phyloP scores from a whole-genome alignment of 2,329 filamentous ascomycete species.

The Venturia carpophila region DNA sequence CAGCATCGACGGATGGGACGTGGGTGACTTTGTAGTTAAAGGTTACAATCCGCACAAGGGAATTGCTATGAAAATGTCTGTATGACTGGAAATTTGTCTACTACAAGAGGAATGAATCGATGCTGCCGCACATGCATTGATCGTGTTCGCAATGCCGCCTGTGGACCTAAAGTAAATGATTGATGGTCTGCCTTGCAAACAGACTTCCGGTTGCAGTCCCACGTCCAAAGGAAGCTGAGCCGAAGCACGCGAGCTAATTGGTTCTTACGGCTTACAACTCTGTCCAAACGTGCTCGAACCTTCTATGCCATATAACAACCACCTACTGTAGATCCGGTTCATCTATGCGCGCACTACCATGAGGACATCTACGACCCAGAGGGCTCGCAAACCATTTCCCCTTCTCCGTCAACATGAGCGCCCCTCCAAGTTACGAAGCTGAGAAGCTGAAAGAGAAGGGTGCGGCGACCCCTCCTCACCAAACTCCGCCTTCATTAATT shows the following conservation, averaged over 20 bases:
- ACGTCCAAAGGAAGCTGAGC: neutral
- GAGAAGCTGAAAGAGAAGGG: slow-evolving; percentile 13
- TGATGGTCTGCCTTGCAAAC: neutral
- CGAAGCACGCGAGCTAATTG: neutral
- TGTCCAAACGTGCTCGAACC: neutral
- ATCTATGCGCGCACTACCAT: neutral
- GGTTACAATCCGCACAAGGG: slow-evolving; percentile 86
- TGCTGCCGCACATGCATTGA: neutral
- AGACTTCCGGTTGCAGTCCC: slow-evolving; percentile 4
- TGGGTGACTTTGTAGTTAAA: slow-evolving; percentile 78
- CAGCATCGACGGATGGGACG: slow-evolving; percentile 82
- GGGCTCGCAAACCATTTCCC: neutral
- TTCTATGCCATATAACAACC: neutral
- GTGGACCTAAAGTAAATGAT: too few species aligned
- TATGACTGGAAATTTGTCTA: slow-evolving; percentile 39
- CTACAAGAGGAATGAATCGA: neutral
- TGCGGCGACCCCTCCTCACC: neutral
- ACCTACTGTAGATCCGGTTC: neutral
- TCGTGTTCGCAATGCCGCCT: neutral
- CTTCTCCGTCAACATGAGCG: neutral
- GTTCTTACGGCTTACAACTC: neutral
- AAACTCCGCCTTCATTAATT: neutral
- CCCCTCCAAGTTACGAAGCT: slow-evolving; percentile 9
- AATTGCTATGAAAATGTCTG: slow-evolving; percentile 99
- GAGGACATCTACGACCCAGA: neutral